Base-by-base conservation (phyloP, 768 basidiomycete genomes). In the Serendipita vermifera region DNA sequence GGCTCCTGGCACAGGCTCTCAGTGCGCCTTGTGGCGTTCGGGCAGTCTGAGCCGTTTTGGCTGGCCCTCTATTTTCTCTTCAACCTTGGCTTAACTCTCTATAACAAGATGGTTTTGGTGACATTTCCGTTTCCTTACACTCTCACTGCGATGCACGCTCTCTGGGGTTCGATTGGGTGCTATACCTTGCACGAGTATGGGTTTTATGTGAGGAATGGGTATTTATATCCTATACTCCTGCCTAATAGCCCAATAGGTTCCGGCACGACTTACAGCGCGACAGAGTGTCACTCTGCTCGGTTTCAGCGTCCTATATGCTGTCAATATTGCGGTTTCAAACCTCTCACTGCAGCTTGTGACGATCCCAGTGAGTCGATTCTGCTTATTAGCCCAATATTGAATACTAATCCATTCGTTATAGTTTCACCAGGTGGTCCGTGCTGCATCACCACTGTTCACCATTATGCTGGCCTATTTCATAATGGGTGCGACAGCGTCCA, bases 381-480 rank as follows among this genome's bases (percentile, higher is more conserved):
- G 3, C 27, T 24, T 36, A 27, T 33, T 36, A 26, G n/a, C n/a
- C n/a, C n/a, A n/a, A n/a, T 53, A 13, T 24, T 57, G 38, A 15
- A 57, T 59, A 32, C 51, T 17, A 46, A 38, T 56, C 14, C 11
- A 55, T 55, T 20, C 22, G 17, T 38, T 26, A 0, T 59, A 96
- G 91, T 96, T 99, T 65, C 96, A 98, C 67, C 94, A 98, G 74
- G 90, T 98, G 56, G 83, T 98, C 33, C 85, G 96, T 27, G 88
- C 92, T 3, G 79, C 87, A 17, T 86, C 94, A 0, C 94, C 96
- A 0, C 76, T 98, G 53, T 97, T 98, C 72, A 93, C 88, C 22
- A 83, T 96, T 62, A 54, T 82, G 33, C 76, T 97, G 55, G 82
- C 91, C 0, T 72, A 76, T 54, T 58, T 82, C n/a, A 65, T 98